Base-by-base conservation (phyloP, 2,329 filamentous ascomycete species). In the Clonostachys rhizophaga region DNA sequence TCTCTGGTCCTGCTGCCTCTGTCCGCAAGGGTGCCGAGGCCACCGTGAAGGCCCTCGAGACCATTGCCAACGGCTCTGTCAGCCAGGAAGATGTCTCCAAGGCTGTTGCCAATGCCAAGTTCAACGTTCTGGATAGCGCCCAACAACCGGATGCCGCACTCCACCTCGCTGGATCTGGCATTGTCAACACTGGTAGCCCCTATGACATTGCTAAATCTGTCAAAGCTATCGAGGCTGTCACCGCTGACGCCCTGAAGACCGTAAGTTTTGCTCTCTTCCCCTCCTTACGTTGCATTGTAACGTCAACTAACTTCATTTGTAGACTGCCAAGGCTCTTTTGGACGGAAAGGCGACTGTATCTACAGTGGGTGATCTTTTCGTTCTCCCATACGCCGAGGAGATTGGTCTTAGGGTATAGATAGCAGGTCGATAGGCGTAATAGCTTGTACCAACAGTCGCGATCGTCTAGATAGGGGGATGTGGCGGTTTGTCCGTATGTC, bases 91-190 rank as follows among this genome's bases (percentile, higher is more conserved):
- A 94, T 52, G 78, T 97, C 64, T 82, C 85, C 69, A 97, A 96
- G 80, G 94, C 94, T 45, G 82, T 91, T 65, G 89, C 92, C 50
- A 84, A 88, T 61, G 94, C 94, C 63, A 97, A 96, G 74, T 99
- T 96, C 74, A 85, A 87, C 66, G 86, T 90, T 55, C 78, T 97
- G 47, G 89, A 95, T 62, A 80, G 84, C 54, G 87, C 84, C 56
- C 87, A 96, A 72, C 83, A 85, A 60, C 82, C 88, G 53, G 80
- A 85, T 57, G 79, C 85, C 48, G 89, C 89, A 57, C 75, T 97
- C 50, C 84, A 95, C 61, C 79, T 89, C 52, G 91, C 91, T 54
- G 94, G 94, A 53, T 84, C 89, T 59, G 88, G 89, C 55, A 81
- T 96, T 51, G 78, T 96, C 59, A 84, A 89, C 63, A 85, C 83